These are phyloP conservation scores for Trametes polyzona DNA, from an alignment of 1,284 basidiomycete species.

Conservation along the genomic window DNA sequence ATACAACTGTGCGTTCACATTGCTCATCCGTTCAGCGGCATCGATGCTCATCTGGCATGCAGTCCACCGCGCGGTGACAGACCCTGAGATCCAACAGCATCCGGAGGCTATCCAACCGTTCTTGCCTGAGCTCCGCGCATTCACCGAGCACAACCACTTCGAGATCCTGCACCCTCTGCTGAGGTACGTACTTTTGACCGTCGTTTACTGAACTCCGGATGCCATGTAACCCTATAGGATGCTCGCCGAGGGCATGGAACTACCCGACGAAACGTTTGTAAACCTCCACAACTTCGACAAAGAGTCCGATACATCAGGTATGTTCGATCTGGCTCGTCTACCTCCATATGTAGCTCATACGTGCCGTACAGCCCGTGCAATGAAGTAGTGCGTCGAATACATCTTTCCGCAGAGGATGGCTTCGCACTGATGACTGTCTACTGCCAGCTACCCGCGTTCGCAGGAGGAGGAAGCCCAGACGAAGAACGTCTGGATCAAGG, in stretches of 20 bases:
- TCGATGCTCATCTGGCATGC: conserved; percentile 35
- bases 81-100: conserved; percentile 28
- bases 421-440: neutral
- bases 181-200: conserved; percentile 22
- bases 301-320: conserved; percentile 34
- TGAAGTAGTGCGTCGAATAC: conserved; percentile 37
- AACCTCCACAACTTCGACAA: conserved; percentile 41
- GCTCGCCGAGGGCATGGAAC: conserved; percentile 32
- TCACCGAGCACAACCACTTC: conserved; percentile 34
- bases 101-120: conserved; percentile 38
- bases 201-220: no score
- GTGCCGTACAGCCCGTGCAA: conserved; percentile 33
- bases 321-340: conserved; percentile 19
- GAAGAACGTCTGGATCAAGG: conserved; percentile 62
- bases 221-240: conserved; percentile 39
- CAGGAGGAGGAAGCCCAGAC: conserved; percentile 54
- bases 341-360: no score
- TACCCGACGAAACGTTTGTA: conserved; percentile 40
- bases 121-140: conserved; percentile 44
- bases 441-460: conserved; percentile 35
- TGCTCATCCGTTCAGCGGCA: no score
- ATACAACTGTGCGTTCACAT: conserved; percentile 59
- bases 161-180: conserved; percentile 33
- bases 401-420: neutral
- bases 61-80: conserved; percentile 40